Conservation (phyloP, 192 early-diverging fungal genomes). For the Umbelopsis isabellina region DNA sequence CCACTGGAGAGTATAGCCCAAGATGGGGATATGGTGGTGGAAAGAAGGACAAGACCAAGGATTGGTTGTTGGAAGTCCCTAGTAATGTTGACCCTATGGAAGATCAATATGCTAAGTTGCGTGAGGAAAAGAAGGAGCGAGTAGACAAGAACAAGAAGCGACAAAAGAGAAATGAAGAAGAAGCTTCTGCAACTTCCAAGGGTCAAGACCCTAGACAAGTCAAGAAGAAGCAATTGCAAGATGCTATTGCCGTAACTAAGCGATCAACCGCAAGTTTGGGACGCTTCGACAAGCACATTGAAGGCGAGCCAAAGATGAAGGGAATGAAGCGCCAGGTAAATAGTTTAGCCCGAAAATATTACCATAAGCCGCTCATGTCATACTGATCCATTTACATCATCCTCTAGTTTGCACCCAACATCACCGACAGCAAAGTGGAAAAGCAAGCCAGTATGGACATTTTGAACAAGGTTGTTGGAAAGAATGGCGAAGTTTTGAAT, state of each 20-base stretch:
- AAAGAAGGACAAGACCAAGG: conserved; percentile 73
- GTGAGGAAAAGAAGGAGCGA: conserved; percentile 87
- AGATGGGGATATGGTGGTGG: conserved; percentile 89
- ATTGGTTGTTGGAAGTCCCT: conserved; percentile 97
- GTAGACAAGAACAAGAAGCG: conserved; percentile 89
- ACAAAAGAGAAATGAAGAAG: conserved; percentile 84
- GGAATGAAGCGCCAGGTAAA: conserved; percentile 65
- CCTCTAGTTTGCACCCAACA: conserved; percentile 63
- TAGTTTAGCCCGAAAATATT: not conserved
- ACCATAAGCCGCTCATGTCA: not conserved
- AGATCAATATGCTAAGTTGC: conserved; percentile 80
- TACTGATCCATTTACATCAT: not conserved
- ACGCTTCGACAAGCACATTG: conserved; percentile 83
- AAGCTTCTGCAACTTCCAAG: conserved; percentile 61
- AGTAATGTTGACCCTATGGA: conserved; percentile 78
- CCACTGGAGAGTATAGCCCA: conserved; percentile 79
- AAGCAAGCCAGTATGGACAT: conserved; percentile 73
- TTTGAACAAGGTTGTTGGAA: conserved; percentile 67
- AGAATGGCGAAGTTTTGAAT: conserved; percentile 51
- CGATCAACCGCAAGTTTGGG: conserved; percentile 89
- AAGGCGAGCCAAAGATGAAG: conserved; percentile 87
- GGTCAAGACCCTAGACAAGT: conserved; percentile 60
- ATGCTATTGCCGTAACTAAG: conserved; percentile 75
- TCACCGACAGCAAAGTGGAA: conserved; percentile 65
- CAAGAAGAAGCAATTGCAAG: conserved; percentile 76